Evolutionary conservation across 345 rosid genomes (phyloP).

Genomic region (Aethionema arabicum): DNA sequence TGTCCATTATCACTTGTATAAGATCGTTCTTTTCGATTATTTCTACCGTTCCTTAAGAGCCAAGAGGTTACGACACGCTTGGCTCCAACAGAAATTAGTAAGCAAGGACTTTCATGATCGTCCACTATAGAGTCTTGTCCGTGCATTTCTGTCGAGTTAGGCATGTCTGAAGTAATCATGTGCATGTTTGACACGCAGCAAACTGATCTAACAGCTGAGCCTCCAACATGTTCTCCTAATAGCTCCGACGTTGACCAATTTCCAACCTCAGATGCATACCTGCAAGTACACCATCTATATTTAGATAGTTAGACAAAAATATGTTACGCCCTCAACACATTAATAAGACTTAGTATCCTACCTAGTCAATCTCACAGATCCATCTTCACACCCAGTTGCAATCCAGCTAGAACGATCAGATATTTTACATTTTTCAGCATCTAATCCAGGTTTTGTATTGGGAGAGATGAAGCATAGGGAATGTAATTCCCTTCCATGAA

Average conservation of each 20-base stretch:
- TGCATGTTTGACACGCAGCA: slow-evolving; percentile 62
- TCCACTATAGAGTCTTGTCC: slow-evolving; percentile 32
- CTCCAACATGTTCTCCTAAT: slow-evolving; percentile 96
- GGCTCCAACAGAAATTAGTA: slow-evolving; percentile 90
- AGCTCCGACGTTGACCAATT: slow-evolving; percentile 76
- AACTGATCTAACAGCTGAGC: slow-evolving; percentile 93
- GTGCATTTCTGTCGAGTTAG: slow-evolving; percentile 23
- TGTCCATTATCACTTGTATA: slow-evolving; percentile 31
- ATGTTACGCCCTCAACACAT: neutral
- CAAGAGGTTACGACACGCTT: slow-evolving; percentile 89
- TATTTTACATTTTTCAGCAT: slow-evolving; percentile 33
- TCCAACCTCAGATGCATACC: slow-evolving; percentile 58
- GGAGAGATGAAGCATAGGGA: slow-evolving; percentile 71
- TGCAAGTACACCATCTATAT: slow-evolving; percentile 35
- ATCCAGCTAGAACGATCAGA: slow-evolving; percentile 65
- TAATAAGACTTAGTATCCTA: slow-evolving; percentile 34
- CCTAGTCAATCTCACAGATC: slow-evolving; percentile 96
- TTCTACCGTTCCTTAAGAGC: slow-evolving; percentile 57
- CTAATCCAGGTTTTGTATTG: slow-evolving; percentile 37
- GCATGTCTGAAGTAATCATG: slow-evolving; percentile 40
- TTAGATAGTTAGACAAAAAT: slow-evolving; percentile 4
- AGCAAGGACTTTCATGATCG: slow-evolving; percentile 45
- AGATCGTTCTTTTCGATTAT: slow-evolving; percentile 32
- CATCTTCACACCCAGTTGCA: slow-evolving; percentile 98
- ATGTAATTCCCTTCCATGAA: slow-evolving; percentile 97